Percentiles rank a stretch among this genome's conserved stretches.
Evolutionary conservation across 371 early-diverging fungal genomes (phyloP).

Genomic region (Actinomucor elegans): DNA sequence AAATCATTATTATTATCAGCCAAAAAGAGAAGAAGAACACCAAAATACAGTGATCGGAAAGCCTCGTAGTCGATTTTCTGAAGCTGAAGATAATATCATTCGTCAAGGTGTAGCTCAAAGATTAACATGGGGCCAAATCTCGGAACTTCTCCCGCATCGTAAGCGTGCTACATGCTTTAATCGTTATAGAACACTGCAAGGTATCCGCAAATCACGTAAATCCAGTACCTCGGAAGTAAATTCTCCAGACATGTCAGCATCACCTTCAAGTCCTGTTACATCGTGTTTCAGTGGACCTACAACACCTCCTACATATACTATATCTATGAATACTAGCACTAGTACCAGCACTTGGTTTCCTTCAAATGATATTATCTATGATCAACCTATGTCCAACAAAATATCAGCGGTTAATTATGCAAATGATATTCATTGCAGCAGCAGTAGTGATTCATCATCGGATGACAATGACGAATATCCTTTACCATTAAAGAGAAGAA

Average conservation of each 20-base stretch:
- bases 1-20: slow-evolving; percentile 1
- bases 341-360: not conserved
- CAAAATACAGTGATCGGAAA: slow-evolving; percentile 22
- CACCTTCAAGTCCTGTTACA: slow-evolving; percentile 3
- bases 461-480: slow-evolving; percentile 6
- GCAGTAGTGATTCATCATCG: slow-evolving; percentile 4
- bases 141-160: slow-evolving; percentile 39
- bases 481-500: not conserved
- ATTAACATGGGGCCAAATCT: slow-evolving; percentile 50
- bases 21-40: not conserved
- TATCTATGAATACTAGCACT: no score
- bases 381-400: not conserved
- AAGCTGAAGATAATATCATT: slow-evolving; percentile 44
- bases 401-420: not conserved
- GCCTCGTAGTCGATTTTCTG: slow-evolving; percentile 48
- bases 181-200: slow-evolving; percentile 45
- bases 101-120: slow-evolving; percentile 46
- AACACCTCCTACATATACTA: slow-evolving; percentile 2
- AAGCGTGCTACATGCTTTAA: slow-evolving; percentile 54
- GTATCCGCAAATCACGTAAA: slow-evolving; percentile 49
- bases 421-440: not conserved
- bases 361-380: slow-evolving; percentile 6
- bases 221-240: not conserved
- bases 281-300: slow-evolving; percentile 4
- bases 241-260: slow-evolving; percentile 3